phyloP scores from a whole-genome alignment of 345 rosid genomes.

The Hibiscus mutabilis region DNA sequence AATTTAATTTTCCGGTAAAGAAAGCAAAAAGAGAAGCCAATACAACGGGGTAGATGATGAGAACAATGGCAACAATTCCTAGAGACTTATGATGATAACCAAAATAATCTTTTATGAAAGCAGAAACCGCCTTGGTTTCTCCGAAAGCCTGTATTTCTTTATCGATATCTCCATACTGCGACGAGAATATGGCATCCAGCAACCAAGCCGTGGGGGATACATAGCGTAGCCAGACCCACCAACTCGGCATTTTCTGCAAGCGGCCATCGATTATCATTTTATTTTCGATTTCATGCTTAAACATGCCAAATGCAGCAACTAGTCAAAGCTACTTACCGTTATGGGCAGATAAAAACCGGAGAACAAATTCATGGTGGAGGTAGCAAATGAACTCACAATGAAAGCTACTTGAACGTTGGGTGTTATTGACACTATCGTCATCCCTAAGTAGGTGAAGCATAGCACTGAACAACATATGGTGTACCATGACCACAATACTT shows the following conservation, averaged over 20 bases:
- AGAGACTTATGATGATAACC: conserved; percentile 10
- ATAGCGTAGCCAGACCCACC: conserved; percentile 7
- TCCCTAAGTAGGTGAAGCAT: conserved; percentile 27
- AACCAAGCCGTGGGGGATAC: conserved; percentile 1
- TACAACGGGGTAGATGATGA: background rate
- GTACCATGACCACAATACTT: conserved; percentile 28
- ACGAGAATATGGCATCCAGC: background rate
- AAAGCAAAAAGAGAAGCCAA: conserved; percentile 5
- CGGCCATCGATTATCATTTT: background rate
- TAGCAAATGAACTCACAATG: conserved; percentile 23
- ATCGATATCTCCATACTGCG: background rate
- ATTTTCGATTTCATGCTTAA: background rate
- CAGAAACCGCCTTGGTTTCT: background rate
- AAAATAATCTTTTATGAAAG: conserved; percentile 17
- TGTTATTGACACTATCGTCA: conserved; percentile 28
- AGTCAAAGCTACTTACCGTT: conserved; percentile 21
- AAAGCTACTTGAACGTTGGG: conserved; percentile 28
- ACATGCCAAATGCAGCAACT: background rate
- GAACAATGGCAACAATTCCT: background rate
- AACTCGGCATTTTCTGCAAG: background rate
- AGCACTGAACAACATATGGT: conserved; percentile 18
- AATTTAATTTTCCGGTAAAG: background rate
- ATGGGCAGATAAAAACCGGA: conserved; percentile 27
- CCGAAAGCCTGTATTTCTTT: background rate
- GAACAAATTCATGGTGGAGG: conserved; percentile 24